Evolutionary conservation across 805 yeast genomes (phyloP), one percentile per base, ranked within the genome.

Genomic region (Yarrowia keelungensis): DNA sequence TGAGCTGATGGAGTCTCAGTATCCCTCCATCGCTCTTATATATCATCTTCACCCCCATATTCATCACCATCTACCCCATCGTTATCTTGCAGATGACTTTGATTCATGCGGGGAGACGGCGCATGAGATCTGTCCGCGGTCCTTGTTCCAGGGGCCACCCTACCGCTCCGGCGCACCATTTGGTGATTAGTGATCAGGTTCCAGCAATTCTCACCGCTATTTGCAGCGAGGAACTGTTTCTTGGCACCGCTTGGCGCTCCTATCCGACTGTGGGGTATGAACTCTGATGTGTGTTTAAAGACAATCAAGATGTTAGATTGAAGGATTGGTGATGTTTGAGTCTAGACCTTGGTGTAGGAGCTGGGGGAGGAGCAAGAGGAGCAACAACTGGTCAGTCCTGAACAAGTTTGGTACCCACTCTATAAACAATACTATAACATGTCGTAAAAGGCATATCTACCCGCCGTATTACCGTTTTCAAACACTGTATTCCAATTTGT

Each of bases 191-290:
- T 45, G 65, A 59, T 59, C 50, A 26, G 15, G 8, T 42, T 41
- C 39, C 41, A 41, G 46, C 38, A 14, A 15, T 8, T 9, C 35
- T 26, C 22, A 15, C 16, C 9, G 8, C 50, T 8, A 16, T 32
- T 26, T 5, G 14, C 47, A 26, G 59, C 38, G 15, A 12, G 5
- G 4, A 22, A n/a, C 19, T n/a, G 51, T 43, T 45, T 43, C 65
- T 43, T 45, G 51, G 51, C 65, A 5, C 38, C 8, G 7, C 62
- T 56, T 56, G 62, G 62, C 62, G 16, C 47, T 22, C 36, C 35
- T 56, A 56, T 56, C 62, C 47, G 62, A 56, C 46, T 56, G 62
- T 56, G 62, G 62, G 62, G 62, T 56, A n/a, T 41, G 61, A 54
- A 54, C 61, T 22, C 19, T 39, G 61, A 54, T 22, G 36, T 10